Conservation (phyloP, 2,329 filamentous ascomycete species). For the Aspergillus carbonarius region DNA sequence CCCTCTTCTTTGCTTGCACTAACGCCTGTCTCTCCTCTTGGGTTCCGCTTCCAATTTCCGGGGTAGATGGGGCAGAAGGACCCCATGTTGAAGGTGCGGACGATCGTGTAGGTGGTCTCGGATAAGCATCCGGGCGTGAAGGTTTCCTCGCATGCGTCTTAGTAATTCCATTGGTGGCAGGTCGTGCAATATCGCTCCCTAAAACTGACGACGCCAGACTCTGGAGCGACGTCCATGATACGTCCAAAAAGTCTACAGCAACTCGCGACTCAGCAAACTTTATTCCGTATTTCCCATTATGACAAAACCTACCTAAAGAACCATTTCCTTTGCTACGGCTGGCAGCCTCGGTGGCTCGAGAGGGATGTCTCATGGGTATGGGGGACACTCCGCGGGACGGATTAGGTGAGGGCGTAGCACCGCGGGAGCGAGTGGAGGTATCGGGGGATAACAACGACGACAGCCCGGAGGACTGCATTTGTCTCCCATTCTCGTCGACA, state of each 20-base stretch:
- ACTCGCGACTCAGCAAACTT: slow-evolving; percentile 26
- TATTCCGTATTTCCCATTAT: slow-evolving; percentile 22
- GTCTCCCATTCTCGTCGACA: slow-evolving; percentile 25
- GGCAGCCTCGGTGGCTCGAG: slow-evolving; percentile 29
- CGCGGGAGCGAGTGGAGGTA: slow-evolving; percentile 40
- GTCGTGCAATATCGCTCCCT: slow-evolving; percentile 39
- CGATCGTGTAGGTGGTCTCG: slow-evolving; percentile 25
- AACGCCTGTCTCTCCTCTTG: slow-evolving; percentile 47
- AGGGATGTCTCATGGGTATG: slow-evolving; percentile 39
- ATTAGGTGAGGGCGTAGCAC: slow-evolving; percentile 41
- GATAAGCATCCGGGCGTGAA: slow-evolving; percentile 36
- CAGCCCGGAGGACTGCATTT: slow-evolving; percentile 26
- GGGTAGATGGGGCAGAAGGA: slow-evolving; percentile 33
- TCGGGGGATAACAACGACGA: slow-evolving; percentile 30
- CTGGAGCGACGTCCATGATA: slow-evolving; percentile 51
- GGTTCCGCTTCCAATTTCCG: slow-evolving; percentile 38
- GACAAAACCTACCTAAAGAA: slow-evolving; percentile 26
- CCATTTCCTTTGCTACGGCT: slow-evolving; percentile 23
- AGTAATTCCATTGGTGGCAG: slow-evolving; percentile 26
- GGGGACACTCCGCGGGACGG: slow-evolving; percentile 39
- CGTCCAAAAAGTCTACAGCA: slow-evolving; percentile 43
- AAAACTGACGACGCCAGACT: slow-evolving; percentile 50
- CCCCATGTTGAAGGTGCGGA: slow-evolving; percentile 41
- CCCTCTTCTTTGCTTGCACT: slow-evolving; percentile 50
- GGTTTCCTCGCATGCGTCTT: slow-evolving; percentile 36